These are phyloP conservation scores for Tolypocladium ophioglossoides DNA, from an alignment of 2,329 filamentous ascomycete species.

Conservation along the genomic window DNA sequence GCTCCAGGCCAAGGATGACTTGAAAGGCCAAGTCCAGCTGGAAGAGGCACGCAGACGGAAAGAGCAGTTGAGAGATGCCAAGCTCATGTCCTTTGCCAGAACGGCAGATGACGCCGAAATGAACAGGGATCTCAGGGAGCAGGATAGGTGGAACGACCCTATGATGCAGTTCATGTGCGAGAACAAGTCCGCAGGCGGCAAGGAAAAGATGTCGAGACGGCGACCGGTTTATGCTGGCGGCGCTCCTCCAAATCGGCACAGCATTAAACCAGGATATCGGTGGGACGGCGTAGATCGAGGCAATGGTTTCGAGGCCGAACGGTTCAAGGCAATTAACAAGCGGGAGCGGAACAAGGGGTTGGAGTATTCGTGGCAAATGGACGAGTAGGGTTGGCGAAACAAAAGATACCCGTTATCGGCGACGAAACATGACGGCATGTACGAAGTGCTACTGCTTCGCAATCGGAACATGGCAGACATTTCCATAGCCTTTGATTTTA, in stretches of 20 bases:
- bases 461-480: neutral
- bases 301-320: slow-evolving; percentile 87
- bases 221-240: slow-evolving; percentile 68
- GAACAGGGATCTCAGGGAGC: slow-evolving; percentile 70
- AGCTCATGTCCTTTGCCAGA: slow-evolving; percentile 69
- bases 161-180: slow-evolving; percentile 67
- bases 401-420: slow-evolving; percentile 11
- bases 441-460: neutral
- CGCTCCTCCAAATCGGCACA: slow-evolving; percentile 84
- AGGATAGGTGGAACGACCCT: slow-evolving; percentile 86
- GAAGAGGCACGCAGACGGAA: slow-evolving; percentile 53
- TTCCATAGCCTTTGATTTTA: neutral
- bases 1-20: slow-evolving; percentile 53
- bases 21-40: slow-evolving; percentile 79
- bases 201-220: slow-evolving; percentile 23
- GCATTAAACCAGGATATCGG: slow-evolving; percentile 80
- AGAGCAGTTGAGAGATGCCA: slow-evolving; percentile 67
- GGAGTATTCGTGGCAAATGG: slow-evolving; percentile 94
- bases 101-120: slow-evolving; percentile 75
- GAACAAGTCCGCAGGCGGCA: slow-evolving; percentile 24
- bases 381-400: slow-evolving; percentile 48
- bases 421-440: neutral
- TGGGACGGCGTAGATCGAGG: slow-evolving; percentile 96
- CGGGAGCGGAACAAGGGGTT: slow-evolving; percentile 66
- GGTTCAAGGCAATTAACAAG: slow-evolving; percentile 80